Evolutionary conservation across 768 basidiomycete species (phyloP).

Genomic region (Paxillus ammoniavirescens): DNA sequence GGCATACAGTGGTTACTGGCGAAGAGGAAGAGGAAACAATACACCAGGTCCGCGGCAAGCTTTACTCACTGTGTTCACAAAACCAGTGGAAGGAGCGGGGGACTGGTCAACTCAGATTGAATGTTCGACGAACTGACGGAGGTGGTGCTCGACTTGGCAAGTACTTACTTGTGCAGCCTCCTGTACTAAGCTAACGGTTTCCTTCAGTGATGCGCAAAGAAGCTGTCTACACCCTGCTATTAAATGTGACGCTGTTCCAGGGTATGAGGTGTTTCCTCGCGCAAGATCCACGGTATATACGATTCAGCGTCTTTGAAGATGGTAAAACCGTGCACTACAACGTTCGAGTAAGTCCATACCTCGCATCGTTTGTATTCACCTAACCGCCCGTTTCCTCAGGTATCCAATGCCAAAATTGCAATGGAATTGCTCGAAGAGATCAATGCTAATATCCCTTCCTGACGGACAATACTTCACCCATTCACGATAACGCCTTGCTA

Average conservation of each 20-base stretch:
- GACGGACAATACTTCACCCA: conserved; percentile 19
- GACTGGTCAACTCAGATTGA: conserved; percentile 67
- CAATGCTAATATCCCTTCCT: conserved; percentile 40
- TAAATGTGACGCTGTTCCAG: conserved; percentile 74
- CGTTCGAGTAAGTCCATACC: conserved; percentile 52
- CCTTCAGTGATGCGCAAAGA: conserved; percentile 80
- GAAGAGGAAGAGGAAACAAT: conserved; percentile 82
- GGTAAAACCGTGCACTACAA: conserved; percentile 69
- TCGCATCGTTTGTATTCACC: conserved; percentile 4
- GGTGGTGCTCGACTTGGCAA: conserved; percentile 67
- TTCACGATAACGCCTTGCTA: conserved; percentile 16
- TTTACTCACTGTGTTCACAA: conserved; percentile 57
- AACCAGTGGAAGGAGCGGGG: conserved; percentile 79
- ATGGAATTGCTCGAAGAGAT: conserved; percentile 62
- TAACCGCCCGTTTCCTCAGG: conserved; percentile 35
- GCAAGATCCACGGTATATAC: conserved; percentile 76
- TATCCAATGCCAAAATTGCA: conserved; percentile 69
- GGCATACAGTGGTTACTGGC: conserved; percentile 60
- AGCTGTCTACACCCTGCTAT: conserved; percentile 69
- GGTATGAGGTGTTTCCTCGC: conserved; percentile 75
- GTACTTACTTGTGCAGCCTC: neutral
- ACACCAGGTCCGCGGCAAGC: conserved; percentile 74
- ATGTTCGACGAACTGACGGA: conserved; percentile 62
- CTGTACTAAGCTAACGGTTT: conserved; percentile 5
- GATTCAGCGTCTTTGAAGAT: conserved; percentile 70